Conservation (phyloP, 345 rosid species). For the Eucalyptus sideroxylon region DNA sequence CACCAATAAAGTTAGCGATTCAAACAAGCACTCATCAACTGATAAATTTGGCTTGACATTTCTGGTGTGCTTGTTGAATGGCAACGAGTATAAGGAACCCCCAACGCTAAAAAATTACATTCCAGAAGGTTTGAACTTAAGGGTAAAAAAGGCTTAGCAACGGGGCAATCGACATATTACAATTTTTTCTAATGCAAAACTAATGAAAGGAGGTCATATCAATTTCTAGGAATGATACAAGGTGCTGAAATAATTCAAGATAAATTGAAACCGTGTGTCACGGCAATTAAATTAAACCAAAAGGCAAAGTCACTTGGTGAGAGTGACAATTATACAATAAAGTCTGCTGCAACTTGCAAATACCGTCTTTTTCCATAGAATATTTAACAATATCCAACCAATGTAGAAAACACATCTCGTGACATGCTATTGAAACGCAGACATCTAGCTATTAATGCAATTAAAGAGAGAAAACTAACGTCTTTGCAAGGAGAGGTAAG, state of each 20-base stretch:
- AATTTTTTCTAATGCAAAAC: neutral
- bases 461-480: conserved; percentile 25
- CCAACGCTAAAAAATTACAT: neutral
- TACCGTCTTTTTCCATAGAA: neutral
- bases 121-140: neutral
- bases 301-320: neutral
- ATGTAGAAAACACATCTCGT: neutral
- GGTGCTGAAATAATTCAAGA: neutral
- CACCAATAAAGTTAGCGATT: neutral
- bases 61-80: neutral
- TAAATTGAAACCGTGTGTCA: neutral
- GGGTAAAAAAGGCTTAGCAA: neutral
- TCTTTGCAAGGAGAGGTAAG: conserved; percentile 88
- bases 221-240: neutral
- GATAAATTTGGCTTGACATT: neutral
- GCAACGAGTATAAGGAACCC: neutral
- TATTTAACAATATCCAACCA: neutral
- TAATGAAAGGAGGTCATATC: neutral
- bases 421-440: neutral
- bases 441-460: neutral
- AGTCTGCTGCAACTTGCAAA: neutral
- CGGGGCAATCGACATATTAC: neutral
- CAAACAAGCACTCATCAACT: neutral
- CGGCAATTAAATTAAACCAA: neutral
- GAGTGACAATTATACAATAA: neutral